Conservation (phyloP, 1,284 basidiomycete species). For the Fomes fomentarius region DNA sequence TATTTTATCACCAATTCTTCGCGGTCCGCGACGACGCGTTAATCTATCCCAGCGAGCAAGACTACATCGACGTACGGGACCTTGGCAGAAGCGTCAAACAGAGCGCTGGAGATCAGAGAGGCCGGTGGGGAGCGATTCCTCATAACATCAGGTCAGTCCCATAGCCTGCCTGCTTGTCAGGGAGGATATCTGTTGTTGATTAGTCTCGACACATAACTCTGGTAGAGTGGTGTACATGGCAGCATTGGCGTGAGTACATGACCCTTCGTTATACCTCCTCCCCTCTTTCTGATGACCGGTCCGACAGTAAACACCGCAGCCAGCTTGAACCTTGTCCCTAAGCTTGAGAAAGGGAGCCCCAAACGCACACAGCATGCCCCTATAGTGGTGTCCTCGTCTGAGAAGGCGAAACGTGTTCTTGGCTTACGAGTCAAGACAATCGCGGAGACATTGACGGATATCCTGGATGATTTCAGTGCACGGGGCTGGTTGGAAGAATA, state of each 20-base stretch:
- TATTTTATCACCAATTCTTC: slow-evolving; percentile 12
- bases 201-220: no score
- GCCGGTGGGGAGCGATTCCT: slow-evolving; percentile 58
- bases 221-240: slow-evolving; percentile 29
- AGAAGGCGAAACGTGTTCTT: slow-evolving; percentile 14
- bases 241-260: slow-evolving; percentile 14
- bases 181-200: no score
- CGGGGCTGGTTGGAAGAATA: slow-evolving; percentile 17
- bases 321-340: slow-evolving; percentile 4
- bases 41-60: slow-evolving; percentile 20
- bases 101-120: slow-evolving; percentile 47
- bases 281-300: neutral
- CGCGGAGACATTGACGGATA: slow-evolving; percentile 12
- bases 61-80: slow-evolving; percentile 63
- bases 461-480: slow-evolving; percentile 10
- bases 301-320: slow-evolving; percentile 3
- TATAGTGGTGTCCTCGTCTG: neutral
- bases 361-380: neutral
- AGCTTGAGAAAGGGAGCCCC: slow-evolving; percentile 5
- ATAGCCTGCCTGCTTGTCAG: no score
- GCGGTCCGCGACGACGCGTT: slow-evolving; percentile 31
- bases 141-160: no score
- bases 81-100: slow-evolving; percentile 56
- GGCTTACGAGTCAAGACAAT: slow-evolving; percentile 6
- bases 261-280: neutral